Evolutionary conservation across 768 basidiomycete species (phyloP).

Genomic region (Heimioporus sp.): DNA sequence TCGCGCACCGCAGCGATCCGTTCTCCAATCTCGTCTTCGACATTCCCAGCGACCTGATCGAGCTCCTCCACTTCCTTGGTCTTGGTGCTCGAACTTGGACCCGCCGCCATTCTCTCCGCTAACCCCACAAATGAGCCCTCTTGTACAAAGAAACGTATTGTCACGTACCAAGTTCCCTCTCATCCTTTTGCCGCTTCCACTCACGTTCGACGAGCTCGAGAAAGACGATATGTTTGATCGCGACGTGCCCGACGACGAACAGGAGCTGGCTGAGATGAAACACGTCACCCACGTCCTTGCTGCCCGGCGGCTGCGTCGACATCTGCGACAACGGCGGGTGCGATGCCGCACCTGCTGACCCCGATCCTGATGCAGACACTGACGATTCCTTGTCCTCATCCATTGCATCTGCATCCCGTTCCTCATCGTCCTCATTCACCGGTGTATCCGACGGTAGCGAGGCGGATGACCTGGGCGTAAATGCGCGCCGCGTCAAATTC

Average conservation of each 20-base stretch:
- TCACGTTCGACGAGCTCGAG: conserved; percentile 94
- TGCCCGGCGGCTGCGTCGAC: conserved; percentile 15
- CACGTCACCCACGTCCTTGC: conserved; percentile 69
- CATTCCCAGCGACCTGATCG: conserved; percentile 95
- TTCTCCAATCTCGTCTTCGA: conserved; percentile 98
- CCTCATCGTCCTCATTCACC: conserved; percentile 24
- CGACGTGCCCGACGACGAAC: conserved; percentile 94
- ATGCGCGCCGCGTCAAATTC: conserved; percentile 73
- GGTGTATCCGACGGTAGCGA: conserved; percentile 1
- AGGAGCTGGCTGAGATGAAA: conserved; percentile 92
- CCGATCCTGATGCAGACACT: conserved; percentile 11
- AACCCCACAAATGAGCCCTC: neutral
- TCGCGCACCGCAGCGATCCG: conserved; percentile 82
- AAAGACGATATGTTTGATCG: conserved; percentile 96
- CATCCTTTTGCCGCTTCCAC: conserved; percentile 95
- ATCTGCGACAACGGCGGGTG: conserved; percentile 19
- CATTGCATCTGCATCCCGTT: conserved; percentile 49
- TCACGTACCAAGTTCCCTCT: conserved; percentile 68
- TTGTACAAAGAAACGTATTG: neutral
- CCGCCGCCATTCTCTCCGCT: conserved; percentile 62
- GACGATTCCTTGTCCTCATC: conserved; percentile 42
- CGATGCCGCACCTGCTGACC: conserved; percentile 2
- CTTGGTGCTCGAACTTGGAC: conserved; percentile 34
- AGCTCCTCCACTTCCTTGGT: conserved; percentile 80
- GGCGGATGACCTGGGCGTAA: conserved; percentile 36